These are phyloP conservation scores for Penicillium sumatraense DNA, from an alignment of 2,329 filamentous ascomycete genomes.

Conservation along the genomic window DNA sequence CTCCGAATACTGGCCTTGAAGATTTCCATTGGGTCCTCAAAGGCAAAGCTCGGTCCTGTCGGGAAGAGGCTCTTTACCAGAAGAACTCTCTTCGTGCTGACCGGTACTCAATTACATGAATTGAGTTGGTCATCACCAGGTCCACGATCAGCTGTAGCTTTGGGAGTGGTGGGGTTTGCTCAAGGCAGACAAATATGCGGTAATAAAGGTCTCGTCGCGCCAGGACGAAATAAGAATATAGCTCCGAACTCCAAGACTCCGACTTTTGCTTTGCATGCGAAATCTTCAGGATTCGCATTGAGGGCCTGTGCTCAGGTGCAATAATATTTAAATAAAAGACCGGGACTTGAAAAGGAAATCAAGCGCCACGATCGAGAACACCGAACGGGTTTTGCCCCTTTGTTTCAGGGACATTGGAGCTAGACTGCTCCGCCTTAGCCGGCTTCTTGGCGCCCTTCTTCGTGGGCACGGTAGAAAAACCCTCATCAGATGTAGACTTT, in stretches of 20 bases:
- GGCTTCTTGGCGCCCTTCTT: slow-evolving; percentile 41
- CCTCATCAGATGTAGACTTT: slow-evolving; percentile 29
- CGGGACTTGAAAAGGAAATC: slow-evolving; percentile 10
- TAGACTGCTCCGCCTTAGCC: slow-evolving; percentile 27
- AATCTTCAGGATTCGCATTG: neutral
- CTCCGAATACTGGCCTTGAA: neutral
- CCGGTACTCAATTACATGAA: neutral
- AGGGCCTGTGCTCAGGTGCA: neutral
- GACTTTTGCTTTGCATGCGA: slow-evolving; percentile 6
- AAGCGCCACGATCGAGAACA: slow-evolving; percentile 33
- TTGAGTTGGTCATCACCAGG: neutral
- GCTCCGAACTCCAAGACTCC: slow-evolving; percentile 17
- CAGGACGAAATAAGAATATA: slow-evolving; percentile 1
- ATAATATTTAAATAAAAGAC: neutral
- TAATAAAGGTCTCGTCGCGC: neutral
- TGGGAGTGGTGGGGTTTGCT: neutral
- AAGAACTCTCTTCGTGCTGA: slow-evolving; percentile 1
- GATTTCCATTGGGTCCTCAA: neutral
- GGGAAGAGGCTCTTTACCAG: neutral
- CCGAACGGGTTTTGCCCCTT: slow-evolving; percentile 38
- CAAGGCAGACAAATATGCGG: neutral
- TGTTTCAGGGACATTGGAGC: slow-evolving; percentile 17
- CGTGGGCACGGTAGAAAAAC: slow-evolving; percentile 35
- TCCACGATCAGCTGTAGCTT: neutral
- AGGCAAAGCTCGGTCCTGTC: neutral